Evolutionary conservation across 176 grass and related monocot species (phyloP), one percentile per base, ranked within the genome.

Genomic region (Oryza glaberrima): DNA sequence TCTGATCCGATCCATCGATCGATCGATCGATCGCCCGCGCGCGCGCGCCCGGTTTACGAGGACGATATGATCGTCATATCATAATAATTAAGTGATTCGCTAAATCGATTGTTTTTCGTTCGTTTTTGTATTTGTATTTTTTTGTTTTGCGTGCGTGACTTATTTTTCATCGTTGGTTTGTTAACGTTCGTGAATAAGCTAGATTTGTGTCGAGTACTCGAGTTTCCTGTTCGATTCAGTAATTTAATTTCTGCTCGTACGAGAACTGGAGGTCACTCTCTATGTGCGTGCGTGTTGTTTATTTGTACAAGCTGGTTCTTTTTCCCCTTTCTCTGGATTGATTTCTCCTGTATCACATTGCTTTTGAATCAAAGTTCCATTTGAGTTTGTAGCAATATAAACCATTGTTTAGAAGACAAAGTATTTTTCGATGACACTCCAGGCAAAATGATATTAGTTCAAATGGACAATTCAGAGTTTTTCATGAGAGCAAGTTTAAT

Each of bases 201-300:
- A 69, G 41, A 35, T 9, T 58, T 54, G 45, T 72, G 81, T 38
- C 22, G 11, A 28, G 28, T 28, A 28, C 28, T 28, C 28, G 28
- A 70, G 65, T 85, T 81, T 81, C 41, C 43, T 56, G 49, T 49
- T 81, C 41, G 43, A 71, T 85, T 56, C 25, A 75, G 70, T 67
- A 72, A 52, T 76, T 83, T 58, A 64, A 65, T 72, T 65, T 60
- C 35, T 56, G 56, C 73, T 44, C 2, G 49, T 14, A 70, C 17
- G 11, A 54, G 25, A 64, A 76, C 26, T n/a, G 70, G 41, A 49
- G 15, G 5, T 22, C n/a, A 22, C 0, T 23, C 0, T 23, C 22
- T 63, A 52, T 19, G 9, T 3, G 38, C 34, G 11, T 3, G 47
- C 23, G 11, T 72, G 43, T 76, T 77, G 20, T 65, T 71, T 81